phyloP scores from a whole-genome alignment of 2,329 filamentous ascomycete species.

The Ceratocystis eucalypticola region DNA sequence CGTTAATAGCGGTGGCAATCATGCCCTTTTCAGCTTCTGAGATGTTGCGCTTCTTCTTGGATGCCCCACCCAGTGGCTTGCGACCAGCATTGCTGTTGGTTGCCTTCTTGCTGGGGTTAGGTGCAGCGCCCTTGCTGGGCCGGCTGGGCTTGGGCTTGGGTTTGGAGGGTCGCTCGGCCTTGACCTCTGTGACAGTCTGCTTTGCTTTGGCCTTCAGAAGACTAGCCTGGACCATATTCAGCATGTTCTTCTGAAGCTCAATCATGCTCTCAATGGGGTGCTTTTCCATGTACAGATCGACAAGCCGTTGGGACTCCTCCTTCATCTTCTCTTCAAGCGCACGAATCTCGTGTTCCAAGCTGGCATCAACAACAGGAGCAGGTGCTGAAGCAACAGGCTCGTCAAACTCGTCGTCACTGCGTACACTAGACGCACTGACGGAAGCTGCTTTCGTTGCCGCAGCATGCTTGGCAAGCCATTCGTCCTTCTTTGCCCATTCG shows the following conservation, averaged over 20 bases:
- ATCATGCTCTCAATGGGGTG: slow-evolving; percentile 40
- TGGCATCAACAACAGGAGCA: slow-evolving; percentile 29
- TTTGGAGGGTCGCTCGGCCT: slow-evolving; percentile 45
- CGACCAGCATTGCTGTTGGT: slow-evolving; percentile 25
- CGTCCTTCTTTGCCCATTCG: slow-evolving; percentile 65
- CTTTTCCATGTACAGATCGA: slow-evolving; percentile 38
- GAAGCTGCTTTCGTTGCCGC: slow-evolving; percentile 39
- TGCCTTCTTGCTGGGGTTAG: slow-evolving; percentile 32
- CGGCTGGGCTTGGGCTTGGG: slow-evolving; percentile 41
- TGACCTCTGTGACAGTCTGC: slow-evolving; percentile 35
- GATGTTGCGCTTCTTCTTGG: slow-evolving; percentile 43
- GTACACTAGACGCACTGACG: slow-evolving; percentile 48
- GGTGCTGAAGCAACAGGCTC: slow-evolving; percentile 38
- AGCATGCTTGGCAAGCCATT: slow-evolving; percentile 66
- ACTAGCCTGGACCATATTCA: slow-evolving; percentile 53
- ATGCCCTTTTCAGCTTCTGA: slow-evolving; percentile 77
- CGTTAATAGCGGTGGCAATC: slow-evolving; percentile 74
- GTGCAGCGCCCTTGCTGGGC: slow-evolving; percentile 24
- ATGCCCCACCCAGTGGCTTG: slow-evolving; percentile 27
- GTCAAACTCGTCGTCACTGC: slow-evolving; percentile 55
- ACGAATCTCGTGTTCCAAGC: slow-evolving; percentile 35
- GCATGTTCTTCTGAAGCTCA: slow-evolving; percentile 45
- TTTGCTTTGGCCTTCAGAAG: slow-evolving; percentile 60
- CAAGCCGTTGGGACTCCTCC: slow-evolving; percentile 47
- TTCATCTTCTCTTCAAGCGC: slow-evolving; percentile 39